Base-by-base conservation (phyloP, 805 yeast genomes). In the Yueomyces sp. region DNA sequence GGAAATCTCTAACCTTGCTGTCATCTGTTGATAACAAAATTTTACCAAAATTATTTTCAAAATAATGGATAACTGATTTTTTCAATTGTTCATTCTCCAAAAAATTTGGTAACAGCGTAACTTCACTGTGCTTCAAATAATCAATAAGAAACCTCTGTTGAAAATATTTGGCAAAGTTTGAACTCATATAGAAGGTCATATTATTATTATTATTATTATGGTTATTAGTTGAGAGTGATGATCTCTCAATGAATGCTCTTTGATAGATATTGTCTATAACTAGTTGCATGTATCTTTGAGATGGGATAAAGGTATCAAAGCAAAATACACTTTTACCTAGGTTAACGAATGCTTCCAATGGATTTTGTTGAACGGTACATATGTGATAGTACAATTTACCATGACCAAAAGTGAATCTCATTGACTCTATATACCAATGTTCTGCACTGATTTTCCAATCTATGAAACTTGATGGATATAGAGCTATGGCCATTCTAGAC, bases 381-480 rank as follows among this genome's bases (percentile, higher is more conserved):
- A 81, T 80, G 57, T 85, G 95, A 54, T 85, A 85, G 54, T 85
- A 85, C 26, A 85, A 73, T 57, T 86, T 83, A 2, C 95, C 95
- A 53, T 81, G 87, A 2, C 92, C 88, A 54, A 79, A 84, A 49
- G 79, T 77, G 12, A 82, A 74, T 51, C 75, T 74, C 75, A 83
- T 74, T 3, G 94, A 79, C 29, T 76, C 69, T 28, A 76, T 69
- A 54, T 85, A 85, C 95, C 95, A 85, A 57, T 77, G 77, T 58
- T 83, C 87, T 1, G 94, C 81, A 45, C 85, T 74, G 26, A 79
- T 61, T 57, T 84, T 82, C 95, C 95, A 85, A 60, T 85, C 94
- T 49, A 84, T 82, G 56, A 75, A 81, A 42, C 81, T 74, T 2
- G 87, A 79, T 5, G 87, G 80, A 53, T 83, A 84, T 38, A 85